phyloP scores from a whole-genome alignment of 2,329 filamentous ascomycete genomes.

The Calonectria honghensis region DNA sequence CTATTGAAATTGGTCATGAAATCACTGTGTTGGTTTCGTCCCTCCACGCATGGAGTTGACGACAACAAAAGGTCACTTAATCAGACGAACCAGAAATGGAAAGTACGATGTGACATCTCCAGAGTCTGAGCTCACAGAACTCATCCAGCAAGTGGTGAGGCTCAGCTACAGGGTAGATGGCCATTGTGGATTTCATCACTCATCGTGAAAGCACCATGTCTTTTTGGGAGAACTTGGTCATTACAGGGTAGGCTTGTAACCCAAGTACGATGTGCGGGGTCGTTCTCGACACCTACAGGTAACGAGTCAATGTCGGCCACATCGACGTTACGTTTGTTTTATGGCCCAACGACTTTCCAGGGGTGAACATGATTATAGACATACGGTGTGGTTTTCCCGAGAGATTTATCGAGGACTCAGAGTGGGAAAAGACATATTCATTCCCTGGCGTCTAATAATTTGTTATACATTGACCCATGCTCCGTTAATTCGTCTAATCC shows the following conservation, averaged over 20 bases:
- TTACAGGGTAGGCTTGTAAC: not conserved
- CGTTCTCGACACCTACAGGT: not conserved
- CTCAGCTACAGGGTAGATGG: not conserved
- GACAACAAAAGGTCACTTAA: not conserved
- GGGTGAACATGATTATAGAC: not conserved
- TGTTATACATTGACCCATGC: slow-evolving; percentile 58
- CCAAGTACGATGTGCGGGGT: not conserved
- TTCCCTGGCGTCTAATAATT: slow-evolving; percentile 52
- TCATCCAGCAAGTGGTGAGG: not conserved
- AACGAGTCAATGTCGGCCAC: not conserved
- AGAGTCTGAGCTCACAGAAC: not conserved
- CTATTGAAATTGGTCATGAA: not conserved
- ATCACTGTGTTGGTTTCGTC: too few species aligned
- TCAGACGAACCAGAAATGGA: not conserved
- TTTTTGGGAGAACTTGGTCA: not conserved
- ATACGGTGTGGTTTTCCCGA: not conserved
- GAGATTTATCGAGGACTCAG: not conserved
- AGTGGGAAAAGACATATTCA: slow-evolving; percentile 46
- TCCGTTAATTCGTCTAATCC: slow-evolving; percentile 75
- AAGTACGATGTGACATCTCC: not conserved
- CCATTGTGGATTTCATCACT: not conserved
- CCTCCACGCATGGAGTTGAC: not conserved
- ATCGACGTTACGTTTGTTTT: not conserved
- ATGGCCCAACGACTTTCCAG: too few species aligned
- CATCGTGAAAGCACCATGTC: not conserved